These are phyloP conservation scores for Cyclaneusma minus DNA, from an alignment of 2,329 filamentous ascomycete species.

Conservation along the genomic window DNA sequence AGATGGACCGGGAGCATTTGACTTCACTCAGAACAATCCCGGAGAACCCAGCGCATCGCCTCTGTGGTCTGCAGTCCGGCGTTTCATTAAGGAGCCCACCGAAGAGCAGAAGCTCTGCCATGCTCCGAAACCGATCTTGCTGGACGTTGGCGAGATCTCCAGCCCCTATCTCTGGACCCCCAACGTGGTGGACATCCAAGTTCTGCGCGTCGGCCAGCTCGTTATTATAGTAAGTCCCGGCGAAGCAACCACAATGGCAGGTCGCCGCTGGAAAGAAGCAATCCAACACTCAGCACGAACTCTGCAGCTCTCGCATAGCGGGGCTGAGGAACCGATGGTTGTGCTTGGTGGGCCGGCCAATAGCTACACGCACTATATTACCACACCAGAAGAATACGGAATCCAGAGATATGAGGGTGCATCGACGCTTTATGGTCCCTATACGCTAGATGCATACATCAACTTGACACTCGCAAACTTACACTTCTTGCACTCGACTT, in stretches of 20 bases:
- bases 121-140: conserved; percentile 64
- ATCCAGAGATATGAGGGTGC: conserved; percentile 92
- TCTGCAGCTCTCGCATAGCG: conserved; percentile 15
- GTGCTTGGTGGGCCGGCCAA: conserved; percentile 83
- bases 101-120: conserved; percentile 63
- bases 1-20: conserved; percentile 80
- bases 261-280: conserved; percentile 68
- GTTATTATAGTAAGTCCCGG: conserved; percentile 73
- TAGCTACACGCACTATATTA: conserved; percentile 67
- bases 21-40: conserved; percentile 80
- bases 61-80: conserved; percentile 64
- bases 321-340: conserved; percentile 47
- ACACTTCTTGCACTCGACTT: conserved; percentile 41
- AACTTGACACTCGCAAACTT: conserved; percentile 67
- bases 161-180: conserved; percentile 76
- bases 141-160: conserved; percentile 74
- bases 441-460: conserved; percentile 75
- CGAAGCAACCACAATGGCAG: conserved; percentile 86
- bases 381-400: conserved; percentile 64
- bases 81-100: conserved; percentile 54
- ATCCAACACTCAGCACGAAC: conserved; percentile 37
- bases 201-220: conserved; percentile 70
- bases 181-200: conserved; percentile 81
- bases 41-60: conserved; percentile 48
- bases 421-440: conserved; percentile 72